Base-by-base conservation (phyloP, 2,329 filamentous ascomycete species). In the Ophiosphaerella korrae region DNA sequence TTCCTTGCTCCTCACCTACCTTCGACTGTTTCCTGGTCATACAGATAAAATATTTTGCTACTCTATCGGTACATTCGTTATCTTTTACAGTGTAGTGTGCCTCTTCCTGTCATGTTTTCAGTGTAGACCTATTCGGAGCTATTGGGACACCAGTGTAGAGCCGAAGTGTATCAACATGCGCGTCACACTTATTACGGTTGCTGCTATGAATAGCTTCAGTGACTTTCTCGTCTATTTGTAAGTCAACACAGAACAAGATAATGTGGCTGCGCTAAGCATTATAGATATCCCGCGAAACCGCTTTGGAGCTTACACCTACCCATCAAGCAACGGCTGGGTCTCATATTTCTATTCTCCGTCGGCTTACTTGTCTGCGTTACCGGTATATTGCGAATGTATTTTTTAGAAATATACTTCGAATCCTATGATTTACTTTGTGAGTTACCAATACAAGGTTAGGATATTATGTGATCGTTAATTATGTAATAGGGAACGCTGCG, bases 221-320 rank as follows among this genome's bases (percentile, higher is more conserved):
- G 67, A 72, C 33, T 53, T 70, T 33, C 32, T 64, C 8, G 60
- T 72, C 33, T 72, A 63, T 50, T 43, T 71, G 57, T 65, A 40
- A 52, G 59, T 54, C 13, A 24, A 13, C 14, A 23, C 32, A 12
- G 31, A 31, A 7, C 3, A 32, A 14, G 34, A 3, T 31, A 12
- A 21, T 7, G 6, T 18, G 34, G 16, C 43, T 47, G 35, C 13
- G 35, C 35, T 38, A 14, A 42, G 51, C 23, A 13, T 8, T 21
- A 3, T 31, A 62, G 59, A 16, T 70, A 66, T 55, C 69, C 69
- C 7, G 56, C 62, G 13, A 61, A 59, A 38, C 57, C 60, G 1
- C 63, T 72, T 1, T 65, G 64, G 63, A 57, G 46, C 31, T 51
- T 70, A 12, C 60, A 62, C 18, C 48, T 70, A n/a, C 67, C 69